phyloP scores from a whole-genome alignment of 495 filamentous ascomycete genomes.

The Aspergillus haitiensis region DNA sequence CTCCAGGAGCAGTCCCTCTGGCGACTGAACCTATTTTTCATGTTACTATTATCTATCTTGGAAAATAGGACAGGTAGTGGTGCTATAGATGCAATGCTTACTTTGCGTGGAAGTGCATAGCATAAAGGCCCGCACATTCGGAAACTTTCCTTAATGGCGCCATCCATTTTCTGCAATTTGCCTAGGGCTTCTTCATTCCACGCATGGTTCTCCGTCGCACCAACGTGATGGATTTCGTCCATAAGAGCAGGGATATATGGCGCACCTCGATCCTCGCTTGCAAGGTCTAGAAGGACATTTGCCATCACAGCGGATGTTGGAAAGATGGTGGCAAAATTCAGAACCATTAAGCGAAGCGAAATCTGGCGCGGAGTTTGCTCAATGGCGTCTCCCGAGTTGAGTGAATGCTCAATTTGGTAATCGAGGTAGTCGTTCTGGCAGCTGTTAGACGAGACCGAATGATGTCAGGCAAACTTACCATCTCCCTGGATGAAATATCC shows the following conservation, averaged over 20 bases:
- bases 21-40: not conserved
- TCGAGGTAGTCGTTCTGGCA: not conserved
- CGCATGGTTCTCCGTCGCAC: not conserved
- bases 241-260: not conserved
- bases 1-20: not conserved
- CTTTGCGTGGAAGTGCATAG: conserved; percentile 6
- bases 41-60: conserved; percentile 5
- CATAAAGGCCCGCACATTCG: conserved; percentile 1
- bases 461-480: not conserved
- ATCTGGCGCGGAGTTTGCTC: conserved; percentile 2
- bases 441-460: not conserved
- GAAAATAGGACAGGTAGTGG: not conserved
- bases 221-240: not conserved
- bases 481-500: not conserved
- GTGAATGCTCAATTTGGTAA: conserved; percentile 2
- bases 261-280: not conserved
- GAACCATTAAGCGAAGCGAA: conserved; percentile 3
- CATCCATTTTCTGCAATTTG: conserved; percentile 1
- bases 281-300: not conserved
- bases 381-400: not conserved
- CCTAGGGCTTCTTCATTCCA: not conserved
- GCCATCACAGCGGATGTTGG: conserved; percentile 2
- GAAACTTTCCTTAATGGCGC: conserved; percentile 3
- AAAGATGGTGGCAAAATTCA: conserved; percentile 2
- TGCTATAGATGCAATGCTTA: not conserved